Percentiles rank a stretch among this genome's conserved stretches.
Conservation (phyloP, 75 land plant species). For the Pinus tabuliformis region DNA sequence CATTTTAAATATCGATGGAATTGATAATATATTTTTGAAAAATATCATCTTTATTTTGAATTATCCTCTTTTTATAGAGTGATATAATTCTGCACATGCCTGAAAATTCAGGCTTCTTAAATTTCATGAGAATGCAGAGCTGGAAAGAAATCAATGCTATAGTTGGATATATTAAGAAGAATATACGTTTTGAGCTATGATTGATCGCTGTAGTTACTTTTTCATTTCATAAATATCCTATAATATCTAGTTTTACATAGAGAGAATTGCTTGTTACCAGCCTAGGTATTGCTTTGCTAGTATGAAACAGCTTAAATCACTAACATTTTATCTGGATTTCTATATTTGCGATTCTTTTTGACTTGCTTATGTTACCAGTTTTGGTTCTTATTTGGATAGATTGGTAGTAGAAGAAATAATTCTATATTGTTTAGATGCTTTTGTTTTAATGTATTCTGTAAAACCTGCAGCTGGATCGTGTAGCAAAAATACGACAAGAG, state of each 20-base stretch:
- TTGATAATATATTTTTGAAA: background rate
- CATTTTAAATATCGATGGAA: background rate
- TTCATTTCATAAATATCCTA: no score
- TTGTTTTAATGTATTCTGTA: background rate
- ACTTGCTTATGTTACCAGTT: background rate
- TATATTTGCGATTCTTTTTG: background rate
- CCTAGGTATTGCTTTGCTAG: background rate
- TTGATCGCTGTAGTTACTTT: background rate
- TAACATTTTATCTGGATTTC: background rate
- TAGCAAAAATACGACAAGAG: background rate
- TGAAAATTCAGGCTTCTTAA: background rate
- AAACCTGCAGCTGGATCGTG: slow-evolving; percentile 4
- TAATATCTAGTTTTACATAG: no score
- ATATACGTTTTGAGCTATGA: background rate
- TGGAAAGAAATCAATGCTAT: background rate
- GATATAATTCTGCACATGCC: background rate
- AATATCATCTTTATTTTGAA: background rate
- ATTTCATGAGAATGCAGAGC: background rate
- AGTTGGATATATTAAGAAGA: background rate
- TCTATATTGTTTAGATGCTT: background rate
- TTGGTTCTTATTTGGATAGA: background rate
- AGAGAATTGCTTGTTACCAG: background rate
- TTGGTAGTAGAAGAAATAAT: background rate
- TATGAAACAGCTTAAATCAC: background rate
- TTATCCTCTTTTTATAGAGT: background rate